Percentiles rank a stretch among this genome's conserved stretches.
phyloP scores from a whole-genome alignment of 2,329 filamentous ascomycete genomes.

The Claviceps pazoutovae region DNA sequence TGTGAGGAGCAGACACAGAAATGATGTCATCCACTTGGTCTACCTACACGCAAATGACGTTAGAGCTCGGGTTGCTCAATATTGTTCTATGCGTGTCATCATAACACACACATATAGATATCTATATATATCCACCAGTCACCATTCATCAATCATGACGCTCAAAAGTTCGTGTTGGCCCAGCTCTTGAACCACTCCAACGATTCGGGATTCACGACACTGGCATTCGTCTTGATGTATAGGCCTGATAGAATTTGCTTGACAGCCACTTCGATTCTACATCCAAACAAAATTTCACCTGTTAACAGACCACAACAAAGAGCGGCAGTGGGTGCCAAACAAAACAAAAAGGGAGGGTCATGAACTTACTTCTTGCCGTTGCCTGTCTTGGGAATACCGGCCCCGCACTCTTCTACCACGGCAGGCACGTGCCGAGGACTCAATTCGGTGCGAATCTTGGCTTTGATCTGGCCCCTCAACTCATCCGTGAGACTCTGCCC shows the following conservation, averaged over 20 bases:
- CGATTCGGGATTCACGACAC: slow-evolving; percentile 82
- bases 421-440: slow-evolving; percentile 83
- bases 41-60: no score
- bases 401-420: slow-evolving; percentile 61
- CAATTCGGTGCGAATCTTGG: slow-evolving; percentile 58
- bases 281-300: not conserved
- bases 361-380: slow-evolving; percentile 86
- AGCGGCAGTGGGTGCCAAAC: not conserved
- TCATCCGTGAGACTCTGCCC: slow-evolving; percentile 42
- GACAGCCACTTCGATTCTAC: slow-evolving; percentile 79
- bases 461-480: slow-evolving; percentile 50
- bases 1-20: no score
- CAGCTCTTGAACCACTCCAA: slow-evolving; percentile 79
- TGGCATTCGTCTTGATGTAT: slow-evolving; percentile 77
- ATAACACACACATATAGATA: not conserved
- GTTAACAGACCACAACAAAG: not conserved
- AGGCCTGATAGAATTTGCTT: slow-evolving; percentile 90
- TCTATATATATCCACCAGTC: not conserved
- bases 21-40: no score
- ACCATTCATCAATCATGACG: not conserved
- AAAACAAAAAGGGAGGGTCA: not conserved
- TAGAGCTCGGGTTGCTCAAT: no score
- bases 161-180: slow-evolving; percentile 38
- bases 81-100: not conserved
- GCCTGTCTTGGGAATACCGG: slow-evolving; percentile 77